Evolutionary conservation across 352 stramenopile species (phyloP).

Genomic region (Blastocystis sp.): DNA sequence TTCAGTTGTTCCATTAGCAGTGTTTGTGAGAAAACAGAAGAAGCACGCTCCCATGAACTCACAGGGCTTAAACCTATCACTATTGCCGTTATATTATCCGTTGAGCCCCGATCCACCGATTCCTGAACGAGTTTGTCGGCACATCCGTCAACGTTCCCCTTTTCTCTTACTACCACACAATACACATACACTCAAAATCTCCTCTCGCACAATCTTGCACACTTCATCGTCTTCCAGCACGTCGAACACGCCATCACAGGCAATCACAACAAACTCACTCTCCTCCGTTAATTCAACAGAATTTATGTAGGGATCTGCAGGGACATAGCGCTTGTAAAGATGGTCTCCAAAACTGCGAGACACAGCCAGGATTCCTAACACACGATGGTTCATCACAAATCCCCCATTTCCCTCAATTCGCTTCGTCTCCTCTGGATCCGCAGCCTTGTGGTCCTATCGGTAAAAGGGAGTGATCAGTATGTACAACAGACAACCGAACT

Average conservation of each 20-base stretch:
- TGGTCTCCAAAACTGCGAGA: conserved; percentile 56
- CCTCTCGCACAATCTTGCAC: background rate
- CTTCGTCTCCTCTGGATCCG: conserved; percentile 23
- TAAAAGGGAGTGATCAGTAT: background rate
- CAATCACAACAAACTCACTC: conserved; percentile 33
- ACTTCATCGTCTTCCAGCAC: conserved; percentile 52
- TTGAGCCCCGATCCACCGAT: conserved; percentile 39
- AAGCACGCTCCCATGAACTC: background rate
- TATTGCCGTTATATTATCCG: conserved; percentile 53
- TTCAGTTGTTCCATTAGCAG: background rate
- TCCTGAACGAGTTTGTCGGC: conserved; percentile 42
- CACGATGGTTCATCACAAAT: conserved; percentile 49
- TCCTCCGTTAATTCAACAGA: conserved; percentile 1
- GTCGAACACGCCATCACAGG: conserved; percentile 54
- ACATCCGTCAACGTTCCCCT: background rate
- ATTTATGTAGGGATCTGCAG: background rate
- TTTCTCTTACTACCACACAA: background rate
- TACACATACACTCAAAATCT: background rate
- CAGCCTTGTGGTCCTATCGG: conserved; percentile 50
- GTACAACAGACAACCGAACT: conserved; percentile 26
- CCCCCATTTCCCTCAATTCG: conserved; percentile 8
- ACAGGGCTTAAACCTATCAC: conserved; percentile 36
- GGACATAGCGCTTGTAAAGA: conserved; percentile 49
- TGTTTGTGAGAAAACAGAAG: conserved; percentile 30
- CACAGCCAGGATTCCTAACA: conserved; percentile 38